Conservation (phyloP, 306 rosid species). For the Cyamopsis tetragonoloba region DNA sequence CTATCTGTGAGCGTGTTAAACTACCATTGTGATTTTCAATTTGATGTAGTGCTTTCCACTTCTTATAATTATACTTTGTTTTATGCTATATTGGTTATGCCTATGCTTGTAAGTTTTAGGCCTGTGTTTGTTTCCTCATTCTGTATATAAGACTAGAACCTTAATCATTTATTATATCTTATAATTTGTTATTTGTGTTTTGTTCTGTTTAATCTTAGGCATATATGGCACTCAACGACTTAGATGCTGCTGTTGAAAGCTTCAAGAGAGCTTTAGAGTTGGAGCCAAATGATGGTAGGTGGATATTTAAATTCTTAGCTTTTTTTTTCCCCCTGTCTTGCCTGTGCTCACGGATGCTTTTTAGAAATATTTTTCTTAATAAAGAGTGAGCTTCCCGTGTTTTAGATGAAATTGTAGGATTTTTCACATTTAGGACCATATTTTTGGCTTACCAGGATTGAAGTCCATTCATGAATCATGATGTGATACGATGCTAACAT, state of each 20-base stretch:
- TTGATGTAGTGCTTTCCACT: background rate
- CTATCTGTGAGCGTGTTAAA: background rate
- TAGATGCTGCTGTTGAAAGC: conserved; percentile 50
- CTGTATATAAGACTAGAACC: too few species aligned
- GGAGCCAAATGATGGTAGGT: conserved; percentile 60
- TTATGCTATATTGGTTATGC: background rate
- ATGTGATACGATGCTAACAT: background rate
- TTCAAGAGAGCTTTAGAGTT: conserved; percentile 48
- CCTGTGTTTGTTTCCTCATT: background rate
- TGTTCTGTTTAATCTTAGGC: conserved; percentile 33
- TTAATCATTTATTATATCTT: background rate
- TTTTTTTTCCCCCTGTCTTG: background rate
- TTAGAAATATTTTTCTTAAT: background rate
- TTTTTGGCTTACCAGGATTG: conserved; percentile 7
- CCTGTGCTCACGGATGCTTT: conserved; percentile 1
- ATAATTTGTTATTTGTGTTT: conserved; percentile 16
- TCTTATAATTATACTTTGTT: background rate
- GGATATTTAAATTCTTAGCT: conserved; percentile 3
- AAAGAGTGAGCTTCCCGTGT: conserved; percentile 6
- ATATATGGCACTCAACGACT: conserved; percentile 44
- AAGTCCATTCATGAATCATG: background rate
- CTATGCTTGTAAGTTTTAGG: background rate
- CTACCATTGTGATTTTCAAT: background rate
- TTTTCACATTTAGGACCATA: background rate
- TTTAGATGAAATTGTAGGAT: background rate